These are phyloP conservation scores for Lactarius psammicola DNA, from an alignment of 768 basidiomycete species.

Conservation along the genomic window DNA sequence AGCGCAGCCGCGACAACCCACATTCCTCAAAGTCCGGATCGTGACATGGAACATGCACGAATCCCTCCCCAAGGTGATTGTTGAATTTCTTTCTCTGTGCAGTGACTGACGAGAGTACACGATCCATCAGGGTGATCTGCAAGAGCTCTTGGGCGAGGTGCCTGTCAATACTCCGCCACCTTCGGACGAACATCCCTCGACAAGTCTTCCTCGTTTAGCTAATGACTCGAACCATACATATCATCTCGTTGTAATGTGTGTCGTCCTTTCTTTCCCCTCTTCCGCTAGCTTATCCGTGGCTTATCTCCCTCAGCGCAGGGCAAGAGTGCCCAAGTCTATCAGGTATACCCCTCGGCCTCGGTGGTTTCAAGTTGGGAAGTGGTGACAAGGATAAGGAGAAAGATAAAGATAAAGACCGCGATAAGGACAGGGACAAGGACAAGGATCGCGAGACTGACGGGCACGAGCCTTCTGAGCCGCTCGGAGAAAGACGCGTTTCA, in stretches of 20 bases:
- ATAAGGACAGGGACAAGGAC: slow-evolving; percentile 32
- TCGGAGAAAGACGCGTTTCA: slow-evolving; percentile 31
- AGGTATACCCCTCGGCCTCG: slow-evolving; percentile 77
- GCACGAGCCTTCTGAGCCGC: slow-evolving; percentile 26
- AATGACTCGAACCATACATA: slow-evolving; percentile 62
- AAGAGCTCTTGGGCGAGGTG: slow-evolving; percentile 66
- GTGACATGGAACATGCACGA: slow-evolving; percentile 89
- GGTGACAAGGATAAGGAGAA: slow-evolving; percentile 35
- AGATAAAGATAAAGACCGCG: slow-evolving; percentile 37
- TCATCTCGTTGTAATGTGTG: slow-evolving; percentile 77
- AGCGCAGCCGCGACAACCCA: slow-evolving; percentile 33
- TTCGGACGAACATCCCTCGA: slow-evolving; percentile 31
- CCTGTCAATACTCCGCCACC: slow-evolving; percentile 40
- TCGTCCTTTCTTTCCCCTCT: slow-evolving; percentile 15
- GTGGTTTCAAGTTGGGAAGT: slow-evolving; percentile 66
- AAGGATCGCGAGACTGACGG: slow-evolving; percentile 17
- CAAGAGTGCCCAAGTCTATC: slow-evolving; percentile 83
- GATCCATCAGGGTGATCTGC: slow-evolving; percentile 59
- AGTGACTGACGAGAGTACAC: too few species aligned
- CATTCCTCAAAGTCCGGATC: slow-evolving; percentile 64
- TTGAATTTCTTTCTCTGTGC: neutral
- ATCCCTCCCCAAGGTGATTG: slow-evolving; percentile 64
- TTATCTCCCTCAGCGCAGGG: slow-evolving; percentile 49
- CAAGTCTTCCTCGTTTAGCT: slow-evolving; percentile 46
- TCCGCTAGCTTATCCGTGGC: neutral